Conservation (phyloP, 2,329 filamentous ascomycete species). For the Calycina marina region DNA sequence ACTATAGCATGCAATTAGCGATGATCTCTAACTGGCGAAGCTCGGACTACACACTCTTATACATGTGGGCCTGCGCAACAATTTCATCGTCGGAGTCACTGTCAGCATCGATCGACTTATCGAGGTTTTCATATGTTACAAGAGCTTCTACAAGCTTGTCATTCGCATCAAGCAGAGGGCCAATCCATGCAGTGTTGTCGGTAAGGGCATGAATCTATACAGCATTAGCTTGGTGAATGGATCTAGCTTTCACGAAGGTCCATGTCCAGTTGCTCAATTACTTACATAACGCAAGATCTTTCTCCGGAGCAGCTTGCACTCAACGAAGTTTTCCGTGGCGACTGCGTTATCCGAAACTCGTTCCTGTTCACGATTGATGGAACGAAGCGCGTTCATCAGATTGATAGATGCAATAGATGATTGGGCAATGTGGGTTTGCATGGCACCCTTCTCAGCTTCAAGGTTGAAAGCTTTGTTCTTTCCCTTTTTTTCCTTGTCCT, state of each 20-base stretch:
- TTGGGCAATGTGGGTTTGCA: constrained; percentile 80
- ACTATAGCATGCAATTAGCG: constrained; percentile 10
- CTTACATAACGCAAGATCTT: constrained; percentile 72
- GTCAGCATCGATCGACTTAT: constrained; percentile 67
- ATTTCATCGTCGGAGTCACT: constrained; percentile 56
- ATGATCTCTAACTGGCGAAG: background rate
- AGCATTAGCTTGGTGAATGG: no score
- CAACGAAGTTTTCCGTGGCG: constrained; percentile 66
- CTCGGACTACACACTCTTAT: constrained; percentile 38
- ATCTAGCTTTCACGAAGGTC: no score
- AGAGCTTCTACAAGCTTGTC: constrained; percentile 89
- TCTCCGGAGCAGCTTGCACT: constrained; percentile 70
- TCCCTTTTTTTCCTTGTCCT: constrained; percentile 31
- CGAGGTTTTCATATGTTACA: constrained; percentile 89
- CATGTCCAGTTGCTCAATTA: no score
- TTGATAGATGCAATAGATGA: constrained; percentile 86
- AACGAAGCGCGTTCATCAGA: constrained; percentile 71
- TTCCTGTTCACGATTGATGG: constrained; percentile 79
- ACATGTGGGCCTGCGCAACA: constrained; percentile 51
- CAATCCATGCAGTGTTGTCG: constrained; percentile 82
- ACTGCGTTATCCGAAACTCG: constrained; percentile 73
- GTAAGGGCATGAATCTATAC: constrained; percentile 75
- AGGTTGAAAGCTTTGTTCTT: constrained; percentile 62
- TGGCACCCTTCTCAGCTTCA: constrained; percentile 72
- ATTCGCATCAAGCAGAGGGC: constrained; percentile 81